A percentile compares a stretch with the other conserved stretches of the same genome.
Evolutionary conservation across 73 alveolate genomes (phyloP).

Genomic region (Paramecium pentaurelia): DNA sequence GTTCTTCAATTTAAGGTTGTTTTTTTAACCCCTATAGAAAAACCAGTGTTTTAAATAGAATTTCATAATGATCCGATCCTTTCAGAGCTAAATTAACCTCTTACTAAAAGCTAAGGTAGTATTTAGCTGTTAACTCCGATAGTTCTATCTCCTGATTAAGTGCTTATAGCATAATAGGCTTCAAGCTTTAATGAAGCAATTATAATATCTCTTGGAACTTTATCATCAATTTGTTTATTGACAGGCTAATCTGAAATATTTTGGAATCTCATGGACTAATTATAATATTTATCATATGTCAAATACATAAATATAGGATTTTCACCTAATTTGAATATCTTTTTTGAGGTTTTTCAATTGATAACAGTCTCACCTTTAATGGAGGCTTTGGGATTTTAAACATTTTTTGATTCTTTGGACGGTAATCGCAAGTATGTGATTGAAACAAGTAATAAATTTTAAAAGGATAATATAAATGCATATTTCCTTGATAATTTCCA

Average conservation of each 20-base stretch:
- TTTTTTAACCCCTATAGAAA: neutral
- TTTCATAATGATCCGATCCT: neutral
- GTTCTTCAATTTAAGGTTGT: neutral
- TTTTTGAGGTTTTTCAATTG: neutral
- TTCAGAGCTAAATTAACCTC: neutral
- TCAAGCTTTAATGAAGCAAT: neutral
- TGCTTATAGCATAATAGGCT: neutral
- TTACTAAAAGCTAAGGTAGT: neutral
- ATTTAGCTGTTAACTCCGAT: neutral
- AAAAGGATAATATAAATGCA: neutral
- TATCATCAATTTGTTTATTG: neutral
- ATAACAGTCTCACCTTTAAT: neutral
- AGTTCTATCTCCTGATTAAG: neutral
- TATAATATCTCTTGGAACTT: neutral
- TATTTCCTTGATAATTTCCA: neutral
- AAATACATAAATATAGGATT: neutral
- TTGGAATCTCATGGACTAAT: neutral
- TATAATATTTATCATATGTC: neutral
- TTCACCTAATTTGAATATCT: neutral
- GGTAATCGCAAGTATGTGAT: neutral
- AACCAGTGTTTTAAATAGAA: neutral
- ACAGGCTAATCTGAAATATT: neutral
- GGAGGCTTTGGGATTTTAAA: neutral
- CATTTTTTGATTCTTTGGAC: neutral
- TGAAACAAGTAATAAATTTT: neutral